These are phyloP conservation scores for Phytophthora cryptogea DNA, from an alignment of 352 stramenopile species.

Conservation along the genomic window DNA sequence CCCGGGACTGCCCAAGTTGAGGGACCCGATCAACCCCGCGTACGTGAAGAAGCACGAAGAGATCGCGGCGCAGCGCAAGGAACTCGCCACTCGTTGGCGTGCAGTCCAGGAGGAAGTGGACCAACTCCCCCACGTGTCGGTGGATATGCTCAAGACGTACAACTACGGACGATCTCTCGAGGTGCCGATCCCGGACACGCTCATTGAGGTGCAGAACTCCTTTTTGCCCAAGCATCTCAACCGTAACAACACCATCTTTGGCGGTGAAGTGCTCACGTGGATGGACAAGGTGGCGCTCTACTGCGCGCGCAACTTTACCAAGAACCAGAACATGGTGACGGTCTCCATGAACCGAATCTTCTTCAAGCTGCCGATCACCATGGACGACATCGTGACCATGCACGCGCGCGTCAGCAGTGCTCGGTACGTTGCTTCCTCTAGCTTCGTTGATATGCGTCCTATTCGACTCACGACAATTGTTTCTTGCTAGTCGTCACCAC, in stretches of 20 bases:
- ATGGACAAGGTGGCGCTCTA: constrained; percentile 75
- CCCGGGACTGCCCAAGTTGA: constrained; percentile 52
- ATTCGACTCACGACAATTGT: constrained; percentile 1
- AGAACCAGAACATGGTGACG: constrained; percentile 71
- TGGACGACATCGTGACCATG: constrained; percentile 71
- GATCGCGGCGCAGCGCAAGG: constrained; percentile 66
- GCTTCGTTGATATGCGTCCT: neutral
- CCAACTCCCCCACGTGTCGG: constrained; percentile 57
- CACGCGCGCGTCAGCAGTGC: constrained; percentile 63
- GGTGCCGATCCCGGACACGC: constrained; percentile 60
- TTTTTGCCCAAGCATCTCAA: constrained; percentile 78
- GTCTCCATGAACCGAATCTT: constrained; percentile 70
- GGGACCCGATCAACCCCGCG: constrained; percentile 41
- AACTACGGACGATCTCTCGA: constrained; percentile 44
- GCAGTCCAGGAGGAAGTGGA: constrained; percentile 70
- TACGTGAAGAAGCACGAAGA: constrained; percentile 58
- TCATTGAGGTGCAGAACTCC: constrained; percentile 77
- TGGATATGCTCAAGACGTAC: constrained; percentile 63
- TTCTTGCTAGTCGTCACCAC: constrained; percentile 47
- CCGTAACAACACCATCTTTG: constrained; percentile 79
- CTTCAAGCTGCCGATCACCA: constrained; percentile 74
- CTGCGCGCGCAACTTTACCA: constrained; percentile 70
- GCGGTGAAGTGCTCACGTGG: constrained; percentile 67
- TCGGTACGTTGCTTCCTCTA: constrained; percentile 33
- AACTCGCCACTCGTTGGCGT: constrained; percentile 62